A percentile compares a stretch with the other conserved stretches of the same genome.
Evolutionary conservation across 2,329 filamentous ascomycete species (phyloP).

Genomic region (Mycosphaerella sp.): DNA sequence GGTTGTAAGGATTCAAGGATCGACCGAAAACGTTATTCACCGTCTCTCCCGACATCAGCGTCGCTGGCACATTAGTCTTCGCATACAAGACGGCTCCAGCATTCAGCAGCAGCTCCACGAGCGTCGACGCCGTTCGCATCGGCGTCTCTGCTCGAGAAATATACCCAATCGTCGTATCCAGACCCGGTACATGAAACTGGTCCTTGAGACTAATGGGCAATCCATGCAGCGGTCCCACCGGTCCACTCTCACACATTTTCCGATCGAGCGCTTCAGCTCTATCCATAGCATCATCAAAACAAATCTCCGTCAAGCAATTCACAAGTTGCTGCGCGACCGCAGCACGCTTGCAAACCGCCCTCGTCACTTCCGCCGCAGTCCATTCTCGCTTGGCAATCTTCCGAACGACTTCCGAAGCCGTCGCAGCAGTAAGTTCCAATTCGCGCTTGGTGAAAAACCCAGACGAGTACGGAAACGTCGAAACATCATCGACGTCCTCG

Average conservation of each 20-base stretch:
- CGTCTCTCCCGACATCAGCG: constrained; percentile 40
- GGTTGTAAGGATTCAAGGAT: constrained; percentile 57
- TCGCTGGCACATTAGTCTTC: constrained; percentile 53
- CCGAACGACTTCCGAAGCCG: constrained; percentile 24
- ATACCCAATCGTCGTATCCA: constrained; percentile 16
- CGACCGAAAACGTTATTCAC: constrained; percentile 39
- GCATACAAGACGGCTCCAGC: constrained; percentile 47
- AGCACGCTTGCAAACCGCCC: constrained; percentile 40
- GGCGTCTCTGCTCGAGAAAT: constrained; percentile 24
- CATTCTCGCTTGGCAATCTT: constrained; percentile 13
- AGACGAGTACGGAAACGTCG: constrained; percentile 17
- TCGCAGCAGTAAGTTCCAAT: constrained; percentile 50
- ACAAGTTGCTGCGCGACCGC: constrained; percentile 31
- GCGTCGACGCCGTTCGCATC: constrained; percentile 33
- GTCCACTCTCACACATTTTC: constrained; percentile 26
- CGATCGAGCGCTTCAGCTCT: constrained; percentile 25
- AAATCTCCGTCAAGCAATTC: constrained; percentile 34
- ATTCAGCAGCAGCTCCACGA: constrained; percentile 42
- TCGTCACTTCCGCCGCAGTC: constrained; percentile 19
- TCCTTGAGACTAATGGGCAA: constrained; percentile 53
- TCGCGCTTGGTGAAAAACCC: constrained; percentile 35
- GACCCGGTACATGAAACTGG: constrained; percentile 15
- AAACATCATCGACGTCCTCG: not conserved
- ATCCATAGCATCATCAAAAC: constrained; percentile 39
- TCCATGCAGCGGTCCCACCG: constrained; percentile 44